A percentile compares a stretch with the other conserved stretches of the same genome.
These are phyloP conservation scores for Annona squamosa DNA, from an alignment of 164 flowering plant species.

Conservation along the genomic window DNA sequence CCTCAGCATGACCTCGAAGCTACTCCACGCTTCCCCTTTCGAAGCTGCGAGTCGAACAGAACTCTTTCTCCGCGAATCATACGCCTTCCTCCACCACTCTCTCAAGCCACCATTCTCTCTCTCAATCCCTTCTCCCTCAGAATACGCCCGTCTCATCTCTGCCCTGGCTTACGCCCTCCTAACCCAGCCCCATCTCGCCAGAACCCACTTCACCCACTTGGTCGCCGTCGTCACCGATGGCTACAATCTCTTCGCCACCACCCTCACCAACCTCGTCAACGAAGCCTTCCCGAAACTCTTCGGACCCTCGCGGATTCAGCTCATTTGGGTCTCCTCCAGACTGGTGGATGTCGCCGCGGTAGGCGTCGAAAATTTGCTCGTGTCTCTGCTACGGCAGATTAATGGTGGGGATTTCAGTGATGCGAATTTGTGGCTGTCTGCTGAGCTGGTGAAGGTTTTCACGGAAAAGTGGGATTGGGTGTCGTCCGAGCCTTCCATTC, in stretches of 20 bases:
- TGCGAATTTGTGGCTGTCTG: constrained; percentile 69
- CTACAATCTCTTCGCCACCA: constrained; percentile 39
- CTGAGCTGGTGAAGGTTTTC: constrained; percentile 44
- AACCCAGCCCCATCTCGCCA: constrained; percentile 38
- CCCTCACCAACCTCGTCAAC: constrained; percentile 34
- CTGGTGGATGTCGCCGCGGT: constrained; percentile 46
- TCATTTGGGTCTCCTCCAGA: constrained; percentile 45
- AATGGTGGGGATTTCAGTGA: constrained; percentile 69
- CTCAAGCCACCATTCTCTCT: constrained; percentile 48
- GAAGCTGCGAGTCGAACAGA: constrained; percentile 42
- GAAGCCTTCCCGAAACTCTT: constrained; percentile 48
- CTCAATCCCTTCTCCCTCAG: constrained; percentile 33
- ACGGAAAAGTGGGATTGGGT: constrained; percentile 46
- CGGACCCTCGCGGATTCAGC: constrained; percentile 36
- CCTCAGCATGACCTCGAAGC: constrained; percentile 26
- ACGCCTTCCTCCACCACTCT: constrained; percentile 24
- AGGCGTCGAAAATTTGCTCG: constrained; percentile 53
- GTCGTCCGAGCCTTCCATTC: constrained; percentile 37
- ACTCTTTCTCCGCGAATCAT: constrained; percentile 32
- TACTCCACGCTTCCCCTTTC: constrained; percentile 23
- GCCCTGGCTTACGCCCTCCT: constrained; percentile 64
- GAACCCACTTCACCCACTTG: constrained; percentile 56
- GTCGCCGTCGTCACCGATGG: constrained; percentile 72
- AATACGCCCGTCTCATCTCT: constrained; percentile 46
- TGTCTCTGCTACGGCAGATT: constrained; percentile 63